These are phyloP conservation scores for Lanmaoa pseudosensibilis DNA, from an alignment of 768 basidiomycete genomes.

Conservation along the genomic window DNA sequence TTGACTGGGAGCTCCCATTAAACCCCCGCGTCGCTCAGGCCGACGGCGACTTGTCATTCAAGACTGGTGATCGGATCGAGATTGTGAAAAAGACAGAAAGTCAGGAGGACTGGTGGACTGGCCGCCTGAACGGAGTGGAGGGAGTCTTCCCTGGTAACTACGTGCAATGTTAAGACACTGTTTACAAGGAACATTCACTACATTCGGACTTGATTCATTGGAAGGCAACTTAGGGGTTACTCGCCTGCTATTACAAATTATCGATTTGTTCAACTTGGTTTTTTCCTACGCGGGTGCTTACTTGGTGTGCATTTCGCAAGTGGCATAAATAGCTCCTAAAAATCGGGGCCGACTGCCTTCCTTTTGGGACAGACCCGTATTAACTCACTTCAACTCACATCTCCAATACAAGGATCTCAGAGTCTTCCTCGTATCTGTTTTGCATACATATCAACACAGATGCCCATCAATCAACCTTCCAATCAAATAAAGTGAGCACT, in stretches of 20 bases:
- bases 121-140: conserved; percentile 73
- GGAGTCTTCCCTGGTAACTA: conserved; percentile 87
- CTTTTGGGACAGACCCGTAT: not conserved
- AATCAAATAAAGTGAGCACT: conserved; percentile 78
- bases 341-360: conserved; percentile 9
- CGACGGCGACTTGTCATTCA: conserved; percentile 90
- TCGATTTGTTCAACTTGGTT: not conserved
- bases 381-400: not conserved
- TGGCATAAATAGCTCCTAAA: conserved; percentile 19
- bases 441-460: conserved; percentile 4
- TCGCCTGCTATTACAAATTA: not conserved
- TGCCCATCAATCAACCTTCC: conserved; percentile 78
- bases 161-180: conserved; percentile 23
- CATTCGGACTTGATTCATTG: not conserved
- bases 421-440: not conserved
- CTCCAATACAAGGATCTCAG: not conserved
- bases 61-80: conserved; percentile 87
- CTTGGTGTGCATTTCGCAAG: not conserved
- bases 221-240: not conserved
- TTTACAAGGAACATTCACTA: not conserved
- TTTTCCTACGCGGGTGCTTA: not conserved
- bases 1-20: not conserved
- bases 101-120: conserved; percentile 98
- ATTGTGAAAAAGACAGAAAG: conserved; percentile 79
- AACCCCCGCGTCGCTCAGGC: conserved; percentile 46